Base-by-base conservation (phyloP, 306 rosid genomes). In the Trifolium dubium region DNA sequence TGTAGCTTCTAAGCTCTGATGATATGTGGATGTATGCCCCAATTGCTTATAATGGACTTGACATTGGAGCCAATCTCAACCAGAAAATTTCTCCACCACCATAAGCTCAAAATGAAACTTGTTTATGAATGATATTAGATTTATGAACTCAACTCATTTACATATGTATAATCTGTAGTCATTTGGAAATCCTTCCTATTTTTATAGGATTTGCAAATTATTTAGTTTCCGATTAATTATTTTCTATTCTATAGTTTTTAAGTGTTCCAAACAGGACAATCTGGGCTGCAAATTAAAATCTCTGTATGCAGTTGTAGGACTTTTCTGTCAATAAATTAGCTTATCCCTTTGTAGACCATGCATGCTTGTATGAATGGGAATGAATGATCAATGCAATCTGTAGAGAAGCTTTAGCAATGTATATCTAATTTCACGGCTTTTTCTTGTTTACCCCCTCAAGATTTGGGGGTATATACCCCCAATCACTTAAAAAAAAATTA, bases 1-100 rank as follows among this genome's bases (percentile, higher is more conserved):
- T 77, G 83, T 79, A 93, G 98, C 93, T 93, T 53, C 72, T 91
- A 60, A 86, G 98, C 84, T 91, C 98, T 4, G 96, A 93, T 75
- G 97, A 93, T 2, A 13, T 85, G 68, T 93, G 98, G 98, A 93
- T 93, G 96, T 93, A 91, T 34, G 88, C 98, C 68, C 97, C 97
- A 0, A 79, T 93, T 74, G 96, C 97, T 64, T 88, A 88, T 76
- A 93, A 91, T 65, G 98, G 97, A 40, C 81, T 91, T 77, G 97
- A 89, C 74, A 84, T 93, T 80, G 93, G 91, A 23, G 79, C 89
- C 79, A 73, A 77, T 71, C 64, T 83, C 67, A 75, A 59, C 82
- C 67, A 77, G 67, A 83, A 80, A 79, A 78, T 83, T 50, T 81
- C 84, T 71, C 79, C 82, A 44, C 74, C 85, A 60, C 73, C 77